Evolutionary conservation across 2,329 filamentous ascomycete genomes (phyloP), one percentile per base, ranked within the genome.

Genomic region (Talaromyces rugulosus): DNA sequence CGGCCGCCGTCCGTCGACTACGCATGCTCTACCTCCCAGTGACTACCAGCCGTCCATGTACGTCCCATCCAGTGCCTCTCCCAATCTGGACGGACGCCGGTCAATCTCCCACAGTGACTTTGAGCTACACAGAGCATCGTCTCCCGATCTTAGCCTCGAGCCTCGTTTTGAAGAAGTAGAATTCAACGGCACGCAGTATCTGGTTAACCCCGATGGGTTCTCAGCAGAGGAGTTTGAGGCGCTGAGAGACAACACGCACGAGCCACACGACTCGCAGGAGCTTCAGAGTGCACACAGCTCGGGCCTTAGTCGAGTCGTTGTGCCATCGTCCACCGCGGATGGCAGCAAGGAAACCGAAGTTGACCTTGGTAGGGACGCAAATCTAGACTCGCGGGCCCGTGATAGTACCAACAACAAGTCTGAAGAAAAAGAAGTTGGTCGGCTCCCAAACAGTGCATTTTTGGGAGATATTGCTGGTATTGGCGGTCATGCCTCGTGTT

Each of bases 391-490:
- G 56, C 14, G 59, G 63, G 33, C 42, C 12, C 18, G 33, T n/a
- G 40, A 55, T 18, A n/a, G 4, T 40, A 3, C 18, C 44, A 12
- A 40, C 34, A 47, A 30, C 28, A 47, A 30, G 18, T 14, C n/a
- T 30, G 28, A 44, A 30, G 34, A 60, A 5, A 52, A 54, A 40
- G 23, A 28, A 12, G 12, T 64, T 16, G 44, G 64, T 9, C 56
- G 51, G 9, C 58, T 60, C 34, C 51, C 68, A 40, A 53, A 57
- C 3, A 42, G 52, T 16, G 16, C 56, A 14, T 50, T 68, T 52
- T 59, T 68, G n/a, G 66, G 63, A 28, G 67, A 69, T 18, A 66
- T 71, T 53, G 65, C 62, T 27, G 70, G 68, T n/a, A 62, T 70
- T 56, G 67, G 66, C 12, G 62, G 64, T 9, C 67, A 71, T 60